A percentile compares a stretch with the other conserved stretches of the same genome.
Conservation (phyloP, 805 yeast genomes). For the Alloascoidea hylecoeti region DNA sequence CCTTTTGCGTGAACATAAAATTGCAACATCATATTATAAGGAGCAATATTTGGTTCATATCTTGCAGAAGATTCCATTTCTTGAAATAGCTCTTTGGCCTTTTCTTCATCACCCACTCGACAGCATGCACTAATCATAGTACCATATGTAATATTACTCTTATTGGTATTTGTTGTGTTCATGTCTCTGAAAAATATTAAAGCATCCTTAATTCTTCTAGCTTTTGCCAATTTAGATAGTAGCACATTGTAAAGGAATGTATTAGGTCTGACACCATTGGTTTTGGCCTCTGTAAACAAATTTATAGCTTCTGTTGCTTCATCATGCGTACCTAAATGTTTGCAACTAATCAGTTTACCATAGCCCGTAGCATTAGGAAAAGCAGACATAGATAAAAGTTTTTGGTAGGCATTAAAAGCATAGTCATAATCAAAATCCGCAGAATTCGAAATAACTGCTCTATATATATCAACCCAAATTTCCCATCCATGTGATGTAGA, state of each 20-base stretch:
- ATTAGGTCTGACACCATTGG: conserved; percentile 13
- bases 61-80: conserved; percentile 19
- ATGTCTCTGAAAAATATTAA: conserved; percentile 16
- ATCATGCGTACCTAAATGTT: conserved; percentile 14
- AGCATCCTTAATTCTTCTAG: conserved; percentile 19
- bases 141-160: conserved; percentile 20
- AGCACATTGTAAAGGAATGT: conserved; percentile 20
- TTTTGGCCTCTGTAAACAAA: conserved; percentile 17
- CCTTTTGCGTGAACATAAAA: conserved; percentile 18
- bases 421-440: conserved; percentile 11
- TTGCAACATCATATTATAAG: conserved; percentile 23
- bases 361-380: conserved; percentile 20
- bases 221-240: conserved; percentile 20
- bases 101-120: conserved; percentile 17
- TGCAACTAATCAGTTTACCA: conserved; percentile 15
- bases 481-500: neutral
- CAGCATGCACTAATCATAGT: conserved; percentile 22
- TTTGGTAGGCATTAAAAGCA: conserved; percentile 13
- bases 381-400: conserved; percentile 13
- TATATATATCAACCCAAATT: conserved; percentile 15
- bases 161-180: conserved; percentile 12
- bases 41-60: conserved; percentile 18
- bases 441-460: conserved; percentile 12
- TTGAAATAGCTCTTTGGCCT: conserved; percentile 16
- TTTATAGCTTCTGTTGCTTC: conserved; percentile 17